phyloP scores from a whole-genome alignment of 495 filamentous ascomycete genomes.

The Cryomyces antarcticus region DNA sequence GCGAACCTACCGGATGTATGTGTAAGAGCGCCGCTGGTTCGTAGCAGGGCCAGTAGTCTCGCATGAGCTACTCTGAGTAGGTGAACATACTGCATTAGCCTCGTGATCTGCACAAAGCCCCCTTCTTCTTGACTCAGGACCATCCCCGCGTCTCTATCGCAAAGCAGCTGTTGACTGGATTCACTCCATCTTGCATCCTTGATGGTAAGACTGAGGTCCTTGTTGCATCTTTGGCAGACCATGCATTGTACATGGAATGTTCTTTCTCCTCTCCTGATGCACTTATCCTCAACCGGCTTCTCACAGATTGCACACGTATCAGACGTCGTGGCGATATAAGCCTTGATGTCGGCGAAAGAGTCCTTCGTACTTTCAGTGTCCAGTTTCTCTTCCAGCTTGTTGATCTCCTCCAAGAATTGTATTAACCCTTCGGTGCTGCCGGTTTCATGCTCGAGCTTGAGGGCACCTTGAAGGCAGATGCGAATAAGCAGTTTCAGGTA shows the following conservation, averaged over 20 bases:
- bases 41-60: slow-evolving; percentile 67
- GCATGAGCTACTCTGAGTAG: slow-evolving; percentile 81
- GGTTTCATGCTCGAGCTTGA: slow-evolving; percentile 77
- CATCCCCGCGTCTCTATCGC: slow-evolving; percentile 40
- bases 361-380: slow-evolving; percentile 40
- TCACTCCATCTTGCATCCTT: slow-evolving; percentile 45
- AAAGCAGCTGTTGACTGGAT: slow-evolving; percentile 43
- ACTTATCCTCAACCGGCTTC: slow-evolving; percentile 86
- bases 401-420: slow-evolving; percentile 60
- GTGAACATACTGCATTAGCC: slow-evolving; percentile 86
- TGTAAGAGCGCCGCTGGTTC: slow-evolving; percentile 58
- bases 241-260: slow-evolving; percentile 75
- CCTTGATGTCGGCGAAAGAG: slow-evolving; percentile 44
- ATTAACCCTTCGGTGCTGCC: slow-evolving; percentile 51
- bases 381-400: slow-evolving; percentile 18
- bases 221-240: slow-evolving; percentile 51
- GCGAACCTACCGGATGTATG: slow-evolving; percentile 39
- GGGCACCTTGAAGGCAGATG: slow-evolving; percentile 82
- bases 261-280: slow-evolving; percentile 45
- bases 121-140: slow-evolving; percentile 27
- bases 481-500: slow-evolving; percentile 96
- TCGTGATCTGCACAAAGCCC: slow-evolving; percentile 45
- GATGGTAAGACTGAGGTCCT: slow-evolving; percentile 43
- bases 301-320: slow-evolving; percentile 64
- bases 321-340: slow-evolving; percentile 49